Evolutionary conservation across 1,139 yeast genomes (phyloP).

Genomic region (Nakaseomyces glabratus): DNA sequence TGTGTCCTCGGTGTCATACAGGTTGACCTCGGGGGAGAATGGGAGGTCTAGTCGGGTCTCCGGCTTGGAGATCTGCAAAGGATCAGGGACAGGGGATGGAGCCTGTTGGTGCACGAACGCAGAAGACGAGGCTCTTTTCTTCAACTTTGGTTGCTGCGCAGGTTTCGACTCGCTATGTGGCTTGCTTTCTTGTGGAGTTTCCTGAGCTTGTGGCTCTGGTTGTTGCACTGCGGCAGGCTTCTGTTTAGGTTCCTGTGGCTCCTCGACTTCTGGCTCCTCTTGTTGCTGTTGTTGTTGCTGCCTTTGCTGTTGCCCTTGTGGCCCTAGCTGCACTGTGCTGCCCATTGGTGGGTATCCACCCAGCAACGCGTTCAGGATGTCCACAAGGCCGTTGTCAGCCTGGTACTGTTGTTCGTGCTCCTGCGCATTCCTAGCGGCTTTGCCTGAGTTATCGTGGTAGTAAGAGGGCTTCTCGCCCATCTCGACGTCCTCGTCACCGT

Average conservation of each 20-base stretch:
- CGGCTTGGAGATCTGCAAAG: slow-evolving; percentile 40
- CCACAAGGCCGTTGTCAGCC: slow-evolving; percentile 13
- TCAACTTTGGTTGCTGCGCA: slow-evolving; percentile 6
- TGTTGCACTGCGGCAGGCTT: slow-evolving; percentile 5
- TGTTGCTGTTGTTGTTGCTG: slow-evolving; percentile 1
- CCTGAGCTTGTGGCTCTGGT: slow-evolving; percentile 4
- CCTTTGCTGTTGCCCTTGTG: slow-evolving; percentile 7
- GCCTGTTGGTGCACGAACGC: slow-evolving; percentile 26
- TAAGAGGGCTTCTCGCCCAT: slow-evolving; percentile 10
- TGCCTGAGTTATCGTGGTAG: slow-evolving; percentile 10
- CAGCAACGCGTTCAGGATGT: slow-evolving; percentile 16
- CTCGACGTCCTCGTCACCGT: slow-evolving; percentile 8
- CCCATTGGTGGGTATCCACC: slow-evolving; percentile 12
- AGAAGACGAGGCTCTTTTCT: slow-evolving; percentile 16
- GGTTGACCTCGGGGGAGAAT: slow-evolving; percentile 48
- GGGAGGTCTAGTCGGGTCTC: slow-evolving; percentile 37
- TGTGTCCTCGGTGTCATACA: slow-evolving; percentile 39
- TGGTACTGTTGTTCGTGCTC: slow-evolving; percentile 4
- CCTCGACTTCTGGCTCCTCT: slow-evolving; percentile 5
- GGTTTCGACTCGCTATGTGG: slow-evolving; percentile 6
- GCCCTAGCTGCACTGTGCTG: slow-evolving; percentile 7
- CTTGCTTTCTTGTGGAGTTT: slow-evolving; percentile 7
- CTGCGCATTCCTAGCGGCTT: not conserved
- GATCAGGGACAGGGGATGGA: slow-evolving; percentile 34
- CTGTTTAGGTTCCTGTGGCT: not conserved